Evolutionary conservation across 2,329 filamentous ascomycete species (phyloP), one percentile per base, ranked within the genome.

Genomic region (Shiraia bambusicola): DNA sequence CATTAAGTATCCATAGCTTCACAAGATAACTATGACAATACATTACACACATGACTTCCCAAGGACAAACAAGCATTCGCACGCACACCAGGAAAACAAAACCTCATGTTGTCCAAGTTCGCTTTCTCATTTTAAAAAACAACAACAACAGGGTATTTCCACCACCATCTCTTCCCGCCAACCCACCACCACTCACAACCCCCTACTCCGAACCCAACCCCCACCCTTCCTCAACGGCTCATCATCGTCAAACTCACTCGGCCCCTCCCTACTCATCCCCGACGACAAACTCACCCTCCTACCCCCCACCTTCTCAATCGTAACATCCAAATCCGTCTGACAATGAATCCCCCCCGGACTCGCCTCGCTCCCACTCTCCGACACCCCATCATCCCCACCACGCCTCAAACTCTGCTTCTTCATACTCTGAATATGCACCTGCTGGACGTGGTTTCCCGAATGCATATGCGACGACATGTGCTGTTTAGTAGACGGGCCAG

Each of bases 281-380:
- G 19, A 22, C 19, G 19, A 22, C 19, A 8, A 22, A 22, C 19
- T 22, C 19, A 8, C 43, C 32, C 40, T 45, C 27, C 37, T 24
- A 24, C 28, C 37, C 15, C 35, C 40, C 0, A 52, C 34, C 7
- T 42, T 37, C 47, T 59, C 59, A 1, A 54, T 47, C 28, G 53
- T 47, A 3, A 62, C 49, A 22, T 56, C 50, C 34, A 59, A 28
- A 33, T 61, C 57, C 3, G 61, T 65, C 11, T 51, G 47, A 25
- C 59, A 56, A 17, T 58, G 50, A 6, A 66, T 66, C 0, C 57
- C 56, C 0, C 53, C 48, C 6, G 55, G 28, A 10, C 44, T 51
- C 25, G 61, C 56, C 3, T 61, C 58, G 9, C 58, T 63, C 17
- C 50, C 52, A 12, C 54, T 55, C 16, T 47, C 51, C 32, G 44